Evolutionary conservation across 441 rosid species (phyloP).

Genomic region (Syzygium syzygioides): DNA sequence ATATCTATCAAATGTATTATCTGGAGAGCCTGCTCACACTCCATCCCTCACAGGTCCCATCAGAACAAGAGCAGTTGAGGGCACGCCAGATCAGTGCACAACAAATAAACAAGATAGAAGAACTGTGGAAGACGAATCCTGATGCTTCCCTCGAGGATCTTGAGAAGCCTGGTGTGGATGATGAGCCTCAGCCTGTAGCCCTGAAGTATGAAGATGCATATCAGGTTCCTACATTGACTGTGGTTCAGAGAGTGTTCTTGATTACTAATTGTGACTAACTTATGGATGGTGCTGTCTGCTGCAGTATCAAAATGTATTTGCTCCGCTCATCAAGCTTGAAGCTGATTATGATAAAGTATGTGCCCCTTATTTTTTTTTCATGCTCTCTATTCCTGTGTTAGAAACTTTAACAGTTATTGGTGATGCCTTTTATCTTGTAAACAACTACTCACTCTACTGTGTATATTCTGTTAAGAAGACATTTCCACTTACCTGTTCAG

Average conservation of each 20-base stretch:
- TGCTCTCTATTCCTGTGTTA: background rate
- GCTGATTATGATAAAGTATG: constrained; percentile 98
- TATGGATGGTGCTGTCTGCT: constrained; percentile 1
- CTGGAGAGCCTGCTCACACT: constrained; percentile 13
- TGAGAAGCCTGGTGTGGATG: constrained; percentile 99
- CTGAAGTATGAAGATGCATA: constrained; percentile 98
- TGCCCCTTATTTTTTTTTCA: background rate
- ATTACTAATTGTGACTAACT: background rate
- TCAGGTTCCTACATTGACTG: constrained; percentile 48
- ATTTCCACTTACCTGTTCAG: background rate
- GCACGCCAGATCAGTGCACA: constrained; percentile 99
- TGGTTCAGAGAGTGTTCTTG: constrained; percentile 2
- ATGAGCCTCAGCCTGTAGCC: constrained; percentile 95
- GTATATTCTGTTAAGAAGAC: background rate
- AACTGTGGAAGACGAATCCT: constrained; percentile 97
- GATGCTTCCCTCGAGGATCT: constrained; percentile 99
- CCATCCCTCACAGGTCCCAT: constrained; percentile 62
- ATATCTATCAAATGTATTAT: background rate
- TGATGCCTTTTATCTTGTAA: background rate
- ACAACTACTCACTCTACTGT: background rate
- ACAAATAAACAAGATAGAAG: constrained; percentile 98
- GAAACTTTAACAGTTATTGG: background rate
- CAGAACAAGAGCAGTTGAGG: constrained; percentile 98
- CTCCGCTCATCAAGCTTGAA: constrained; percentile 99
- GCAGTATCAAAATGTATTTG: constrained; percentile 99